These are phyloP conservation scores for Vitis hybrid DNA, from an alignment of 177 flowering plant species.

Conservation along the genomic window DNA sequence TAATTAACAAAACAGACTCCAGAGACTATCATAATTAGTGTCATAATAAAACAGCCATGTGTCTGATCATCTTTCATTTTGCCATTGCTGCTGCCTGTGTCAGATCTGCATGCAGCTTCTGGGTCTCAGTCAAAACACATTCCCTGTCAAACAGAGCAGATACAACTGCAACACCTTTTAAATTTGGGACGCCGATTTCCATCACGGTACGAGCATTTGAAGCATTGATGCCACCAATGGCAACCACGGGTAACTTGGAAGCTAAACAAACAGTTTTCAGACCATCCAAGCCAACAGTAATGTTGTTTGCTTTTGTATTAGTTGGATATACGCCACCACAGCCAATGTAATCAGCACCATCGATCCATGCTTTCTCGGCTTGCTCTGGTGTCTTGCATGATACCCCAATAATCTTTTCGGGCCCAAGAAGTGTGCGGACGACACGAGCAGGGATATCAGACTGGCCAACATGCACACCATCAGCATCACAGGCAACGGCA, in stretches of 20 bases:
- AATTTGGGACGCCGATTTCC: slow-evolving; percentile 52
- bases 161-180: slow-evolving; percentile 90
- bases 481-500: slow-evolving; percentile 89
- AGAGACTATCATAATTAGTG: too few species aligned
- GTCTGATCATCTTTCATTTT: not conserved
- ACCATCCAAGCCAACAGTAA: slow-evolving; percentile 77
- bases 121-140: slow-evolving; percentile 52
- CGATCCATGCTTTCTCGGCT: slow-evolving; percentile 77
- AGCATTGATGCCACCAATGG: slow-evolving; percentile 81
- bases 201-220: slow-evolving; percentile 67
- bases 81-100: slow-evolving; percentile 16
- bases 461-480: slow-evolving; percentile 95
- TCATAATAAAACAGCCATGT: not conserved
- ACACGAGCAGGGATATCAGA: slow-evolving; percentile 78
- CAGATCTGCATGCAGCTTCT: slow-evolving; percentile 44
- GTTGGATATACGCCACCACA: slow-evolving; percentile 89
- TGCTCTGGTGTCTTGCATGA: slow-evolving; percentile 91
- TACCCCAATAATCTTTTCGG: slow-evolving; percentile 89
- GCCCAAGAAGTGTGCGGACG: slow-evolving; percentile 79
- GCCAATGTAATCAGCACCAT: slow-evolving; percentile 97
- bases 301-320: slow-evolving; percentile 76
- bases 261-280: slow-evolving; percentile 60
- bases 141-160: slow-evolving; percentile 86
- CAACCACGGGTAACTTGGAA: slow-evolving; percentile 91
- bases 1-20: too few species aligned